Evolutionary conservation across 2,329 filamentous ascomycete genomes (phyloP), one percentile per base, ranked within the genome.

Genomic region (Fusarium algeriense): DNA sequence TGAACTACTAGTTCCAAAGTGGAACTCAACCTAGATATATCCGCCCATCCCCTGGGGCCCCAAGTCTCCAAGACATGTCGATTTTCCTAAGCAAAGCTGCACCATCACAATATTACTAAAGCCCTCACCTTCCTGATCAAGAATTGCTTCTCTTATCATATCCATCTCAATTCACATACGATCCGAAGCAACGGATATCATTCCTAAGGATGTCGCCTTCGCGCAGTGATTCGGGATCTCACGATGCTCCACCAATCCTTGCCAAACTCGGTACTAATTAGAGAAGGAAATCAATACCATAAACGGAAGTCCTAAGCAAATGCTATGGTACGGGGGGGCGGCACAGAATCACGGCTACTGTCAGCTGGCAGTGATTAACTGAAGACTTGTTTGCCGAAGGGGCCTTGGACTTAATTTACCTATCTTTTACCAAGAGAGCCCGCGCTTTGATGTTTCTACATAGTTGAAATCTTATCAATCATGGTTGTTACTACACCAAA

Each of bases 251-350:
- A 68, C 66, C 50, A 26, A 41, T 48, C 37, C 46, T 57, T 72
- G 48, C 52, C 60, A 30, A 64, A 54, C 52, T 30, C 7, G 66
- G 70, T 19, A 55, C 19, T 19, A 12, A 48, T 49, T 54, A 59
- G 69, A 67, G n/a, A 70, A 73, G 66, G 66, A 52, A 55, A 57
- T 45, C 35, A 52, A 38, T 48, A 37, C 67, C 59, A 32, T 20
- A 62, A 54, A 32, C 10, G 57, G 66, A 61, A 69, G 17, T 48
- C 23, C 32, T 45, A 28, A 38, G 57, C 32, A 37, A 48, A 35
- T 46, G 49, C 45, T 59, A 43, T 37, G 40, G 34, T 26, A 38
- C 46, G 20, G 45, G 28, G 28, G 23, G 52, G 26, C 40, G 40
- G 49, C 48, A 43, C 57, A 56, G 34, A 30, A 53, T 37, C 30